Evolutionary conservation across 2,329 filamentous ascomycete genomes (phyloP), one percentile per base, ranked within the genome.

Genomic region (Penicillium verrucosum): DNA sequence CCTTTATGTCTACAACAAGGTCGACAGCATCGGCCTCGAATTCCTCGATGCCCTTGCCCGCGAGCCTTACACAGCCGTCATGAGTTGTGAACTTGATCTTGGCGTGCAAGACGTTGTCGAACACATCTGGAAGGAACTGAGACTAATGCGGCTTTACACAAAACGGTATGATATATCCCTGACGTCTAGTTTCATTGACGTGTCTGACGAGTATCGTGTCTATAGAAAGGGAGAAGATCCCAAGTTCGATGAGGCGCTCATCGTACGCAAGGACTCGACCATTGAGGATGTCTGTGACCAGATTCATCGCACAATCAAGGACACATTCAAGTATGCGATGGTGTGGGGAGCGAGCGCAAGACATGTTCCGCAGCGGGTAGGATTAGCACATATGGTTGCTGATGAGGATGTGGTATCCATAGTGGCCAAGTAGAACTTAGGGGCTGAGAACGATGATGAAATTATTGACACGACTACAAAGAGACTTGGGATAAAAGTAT

Each of bases 1-100:
- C 71, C 82, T 99, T 32, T 99, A 99, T 77, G 93, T 97, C 32
- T 99, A 99, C 86, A 99, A 99, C 88, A 99, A 99, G 79, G 96
- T 99, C 78, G 94, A 99, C 78, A 88, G 86, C 73, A 90, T 99
- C 59, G 93, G 89, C 41, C 84, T 99, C 63, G 92, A 97, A 72
- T 96, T 95, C 76, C 84, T 99, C 46, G 90, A 99, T 80, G 86
- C 89, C 72, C 82, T 99, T 23, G 94, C 95, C 5, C 87, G 92
- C 59, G 95, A 99, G 77, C 90, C 92, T 3, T 82, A 97, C 74
- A 97, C 95, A 0, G 91, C 89, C 27, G 93, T 99, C 71, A 99
- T 99, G 94, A 91, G 87, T 70, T 99, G 95, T 75, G 95, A 99
- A 79, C 83, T 97, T 10, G 92, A 97, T 71, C 83, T 99, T 1